Conservation (phyloP, 176 grass and related monocot species). For the Typha latifolia region DNA sequence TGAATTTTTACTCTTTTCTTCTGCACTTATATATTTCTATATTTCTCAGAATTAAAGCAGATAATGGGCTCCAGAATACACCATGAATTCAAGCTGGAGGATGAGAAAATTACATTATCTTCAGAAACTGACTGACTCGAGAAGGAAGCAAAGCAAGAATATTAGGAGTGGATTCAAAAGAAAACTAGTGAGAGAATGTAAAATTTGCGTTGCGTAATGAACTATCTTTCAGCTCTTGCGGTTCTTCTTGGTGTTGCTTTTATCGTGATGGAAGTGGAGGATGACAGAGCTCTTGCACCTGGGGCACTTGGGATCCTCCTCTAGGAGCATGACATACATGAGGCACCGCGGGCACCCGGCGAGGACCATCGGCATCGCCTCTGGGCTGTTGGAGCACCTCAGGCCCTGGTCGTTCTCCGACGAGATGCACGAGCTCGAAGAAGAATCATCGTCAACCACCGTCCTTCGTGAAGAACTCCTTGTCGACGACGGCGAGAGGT, state of each 20-base stretch:
- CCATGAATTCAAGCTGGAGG: too few species aligned
- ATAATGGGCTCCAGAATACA: too few species aligned
- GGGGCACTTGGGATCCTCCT: constrained; percentile 54
- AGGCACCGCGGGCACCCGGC: constrained; percentile 58
- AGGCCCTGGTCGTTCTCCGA: constrained; percentile 29
- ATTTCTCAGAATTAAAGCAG: too few species aligned
- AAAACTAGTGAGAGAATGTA: too few species aligned
- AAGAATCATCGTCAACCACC: not conserved
- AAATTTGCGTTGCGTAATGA: too few species aligned
- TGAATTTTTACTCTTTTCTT: too few species aligned
- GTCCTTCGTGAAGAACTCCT: constrained; percentile 8
- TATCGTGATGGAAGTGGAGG: constrained; percentile 31
- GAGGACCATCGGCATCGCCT: constrained; percentile 51
- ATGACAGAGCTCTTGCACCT: constrained; percentile 56
- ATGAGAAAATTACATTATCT: too few species aligned
- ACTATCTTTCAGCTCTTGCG: constrained; percentile 17
- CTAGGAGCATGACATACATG: constrained; percentile 65
- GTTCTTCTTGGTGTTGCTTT: constrained; percentile 22
- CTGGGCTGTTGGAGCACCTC: constrained; percentile 21
- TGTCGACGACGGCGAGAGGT: constrained; percentile 32
- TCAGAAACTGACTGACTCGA: too few species aligned
- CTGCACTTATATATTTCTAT: too few species aligned
- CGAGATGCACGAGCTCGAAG: constrained; percentile 54
- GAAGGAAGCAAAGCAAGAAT: too few species aligned
- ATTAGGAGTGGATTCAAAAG: too few species aligned